Evolutionary conservation across 805 yeast genomes (phyloP), one percentile per base, ranked within the genome.

Genomic region (Wickerhamomyces strasburgensis): DNA sequence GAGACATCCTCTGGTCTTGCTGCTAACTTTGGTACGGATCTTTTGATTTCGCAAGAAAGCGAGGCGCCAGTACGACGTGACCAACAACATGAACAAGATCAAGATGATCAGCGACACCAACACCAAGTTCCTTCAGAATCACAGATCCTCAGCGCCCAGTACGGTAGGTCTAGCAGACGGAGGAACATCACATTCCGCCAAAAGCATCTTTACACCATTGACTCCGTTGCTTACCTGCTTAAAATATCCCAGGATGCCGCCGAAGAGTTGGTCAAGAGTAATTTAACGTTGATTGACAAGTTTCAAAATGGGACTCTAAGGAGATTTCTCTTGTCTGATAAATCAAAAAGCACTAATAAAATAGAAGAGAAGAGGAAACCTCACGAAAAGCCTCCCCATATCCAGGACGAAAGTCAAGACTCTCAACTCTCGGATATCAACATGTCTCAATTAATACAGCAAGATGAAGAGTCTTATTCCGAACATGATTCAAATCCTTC

Each of bases 191-290:
- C 54, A 0, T 47, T 52, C 18, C 41, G 40, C 16, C 55, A 52
- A 31, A 50, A 52, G 29, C 57, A 52, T 21, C 49, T 53, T 8
- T 53, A 50, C 30, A 50, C 54, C 2, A 49, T 53, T 14, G 58
- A 53, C 29, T 40, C 47, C 3, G 55, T 53, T 1, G 34, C 47
- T 2, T 52, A 50, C 27, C 31, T 36, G 14, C 36, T 53, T 10
- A 42, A 35, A 15, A 43, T 52, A 4, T 34, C 48, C 7, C 19
- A 29, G 1, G 51, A 44, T 16, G 38, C 43, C 6, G 58, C 58
- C 0, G 37, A 49, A 6, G 46, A 40, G 8, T 19, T 51, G 18
- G 56, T 53, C 16, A 40, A 42, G n/a, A 29, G 34, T 5, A 49
- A 46, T 9, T 52, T 49, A 7, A 43, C 40, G n/a, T 43, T 48